phyloP scores from a whole-genome alignment of 2,329 filamentous ascomycete species.

The Dactylonectria estremocensis region DNA sequence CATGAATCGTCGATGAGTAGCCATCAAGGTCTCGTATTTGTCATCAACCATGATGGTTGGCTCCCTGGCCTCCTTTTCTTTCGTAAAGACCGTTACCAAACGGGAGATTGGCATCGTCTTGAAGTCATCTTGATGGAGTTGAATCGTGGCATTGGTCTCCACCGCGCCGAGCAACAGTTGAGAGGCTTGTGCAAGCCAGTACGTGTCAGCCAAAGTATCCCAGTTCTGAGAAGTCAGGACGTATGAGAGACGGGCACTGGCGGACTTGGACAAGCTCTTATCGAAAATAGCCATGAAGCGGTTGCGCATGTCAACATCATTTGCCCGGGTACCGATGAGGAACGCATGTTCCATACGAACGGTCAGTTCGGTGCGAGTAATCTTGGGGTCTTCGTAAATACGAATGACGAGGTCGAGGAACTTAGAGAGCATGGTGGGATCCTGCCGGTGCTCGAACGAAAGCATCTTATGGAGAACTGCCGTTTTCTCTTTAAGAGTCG shows the following conservation, averaged over 20 bases:
- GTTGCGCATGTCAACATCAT: conserved; percentile 96
- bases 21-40: conserved; percentile 84
- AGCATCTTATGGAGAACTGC: conserved; percentile 99
- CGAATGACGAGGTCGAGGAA: conserved; percentile 97
- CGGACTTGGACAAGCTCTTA: conserved; percentile 92
- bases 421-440: conserved; percentile 88
- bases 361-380: conserved; percentile 93
- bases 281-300: conserved; percentile 98
- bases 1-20: conserved; percentile 86
- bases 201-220: conserved; percentile 94
- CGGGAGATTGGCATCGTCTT: conserved; percentile 81
- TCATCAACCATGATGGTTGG: conserved; percentile 84
- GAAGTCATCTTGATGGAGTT: conserved; percentile 89
- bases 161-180: conserved; percentile 93
- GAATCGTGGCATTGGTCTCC: conserved; percentile 84
- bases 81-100: conserved; percentile 80
- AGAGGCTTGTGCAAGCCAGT: conserved; percentile 96
- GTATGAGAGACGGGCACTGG: conserved; percentile 89
- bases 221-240: conserved; percentile 95
- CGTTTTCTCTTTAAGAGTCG: conserved; percentile 98
- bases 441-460: conserved; percentile 88
- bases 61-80: conserved; percentile 80
- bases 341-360: conserved; percentile 99
- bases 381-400: conserved; percentile 98
- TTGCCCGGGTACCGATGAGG: conserved; percentile 92